A percentile compares a stretch with the other conserved stretches of the same genome.
Evolutionary conservation across 306 rosid species (phyloP).

Genomic region (Morella rubra): DNA sequence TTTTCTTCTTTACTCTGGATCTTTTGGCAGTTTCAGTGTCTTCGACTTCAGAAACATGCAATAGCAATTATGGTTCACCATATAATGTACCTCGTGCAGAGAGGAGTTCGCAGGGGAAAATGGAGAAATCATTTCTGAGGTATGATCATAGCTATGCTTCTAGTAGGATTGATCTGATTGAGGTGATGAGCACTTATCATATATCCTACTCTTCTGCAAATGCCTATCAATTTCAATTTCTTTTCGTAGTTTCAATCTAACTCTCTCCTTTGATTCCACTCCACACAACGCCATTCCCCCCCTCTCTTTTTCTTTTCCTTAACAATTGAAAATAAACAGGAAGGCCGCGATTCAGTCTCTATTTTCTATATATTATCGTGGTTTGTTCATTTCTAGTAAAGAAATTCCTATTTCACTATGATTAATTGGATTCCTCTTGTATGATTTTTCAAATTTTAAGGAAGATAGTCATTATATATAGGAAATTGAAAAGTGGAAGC

Average conservation of each 20-base stretch:
- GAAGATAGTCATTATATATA: not conserved
- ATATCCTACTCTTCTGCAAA: not conserved
- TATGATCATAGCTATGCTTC: conserved; percentile 28
- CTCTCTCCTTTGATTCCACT: not conserved
- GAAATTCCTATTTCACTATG: not conserved
- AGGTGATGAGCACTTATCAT: not conserved
- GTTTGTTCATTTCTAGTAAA: not conserved
- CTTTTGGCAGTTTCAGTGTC: conserved; percentile 59
- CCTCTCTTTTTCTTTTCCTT: too few species aligned
- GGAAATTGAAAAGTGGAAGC: not conserved
- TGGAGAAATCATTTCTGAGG: conserved; percentile 99
- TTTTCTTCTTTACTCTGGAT: conserved; percentile 20
- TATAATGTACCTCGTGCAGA: conserved; percentile 43
- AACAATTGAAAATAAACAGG: too few species aligned
- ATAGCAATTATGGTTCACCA: conserved; percentile 74
- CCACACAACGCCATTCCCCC: too few species aligned
- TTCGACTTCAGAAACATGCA: conserved; percentile 80
- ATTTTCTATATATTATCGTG: not conserved
- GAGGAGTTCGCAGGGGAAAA: conserved; percentile 95
- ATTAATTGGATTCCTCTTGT: not conserved
- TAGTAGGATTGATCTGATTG: conserved; percentile 6
- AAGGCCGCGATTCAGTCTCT: not conserved
- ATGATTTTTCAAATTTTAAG: not conserved
- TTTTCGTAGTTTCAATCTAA: not conserved
- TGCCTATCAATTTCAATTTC: not conserved